Conservation (phyloP, 345 rosid species). For the Carallia pectinifolia region DNA sequence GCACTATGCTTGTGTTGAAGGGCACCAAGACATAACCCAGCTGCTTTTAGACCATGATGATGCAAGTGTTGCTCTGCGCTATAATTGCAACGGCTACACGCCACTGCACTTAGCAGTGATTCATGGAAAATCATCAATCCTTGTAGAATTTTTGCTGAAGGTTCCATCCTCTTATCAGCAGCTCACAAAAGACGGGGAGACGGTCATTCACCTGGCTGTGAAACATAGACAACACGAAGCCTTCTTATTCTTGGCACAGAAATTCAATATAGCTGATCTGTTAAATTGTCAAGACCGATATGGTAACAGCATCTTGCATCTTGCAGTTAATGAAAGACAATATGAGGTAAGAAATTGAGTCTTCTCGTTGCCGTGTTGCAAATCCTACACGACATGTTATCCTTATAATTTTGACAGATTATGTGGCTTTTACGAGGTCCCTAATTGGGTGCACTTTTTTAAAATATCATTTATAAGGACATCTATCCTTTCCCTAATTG, state of each 20-base stretch:
- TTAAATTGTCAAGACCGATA: conserved; percentile 19
- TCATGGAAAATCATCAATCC: conserved; percentile 18
- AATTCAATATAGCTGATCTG: conserved; percentile 3
- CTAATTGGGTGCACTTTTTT: too few species aligned
- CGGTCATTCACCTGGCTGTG: conserved; percentile 27
- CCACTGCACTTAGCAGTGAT: conserved; percentile 28
- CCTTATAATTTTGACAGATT: neutral
- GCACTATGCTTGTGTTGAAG: conserved; percentile 21
- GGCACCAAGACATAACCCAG: conserved; percentile 11
- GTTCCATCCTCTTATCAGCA: conserved; percentile 11
- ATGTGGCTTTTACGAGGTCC: neutral
- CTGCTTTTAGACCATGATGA: conserved; percentile 14
- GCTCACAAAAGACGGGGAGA: conserved; percentile 19
- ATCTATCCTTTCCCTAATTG: too few species aligned
- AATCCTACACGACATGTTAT: neutral
- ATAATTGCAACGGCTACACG: conserved; percentile 19
- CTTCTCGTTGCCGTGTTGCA: neutral
- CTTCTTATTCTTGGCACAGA: conserved; percentile 4
- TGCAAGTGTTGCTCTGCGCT: conserved; percentile 14
- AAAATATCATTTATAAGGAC: too few species aligned
- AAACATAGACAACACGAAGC: conserved; percentile 11
- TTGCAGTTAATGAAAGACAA: conserved; percentile 15
- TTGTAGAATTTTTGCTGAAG: conserved; percentile 3
- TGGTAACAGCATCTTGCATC: conserved; percentile 31
- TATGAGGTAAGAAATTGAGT: conserved; percentile 13